Conservation (phyloP, 148 eudicot species). For the Rhododendron vialii region DNA sequence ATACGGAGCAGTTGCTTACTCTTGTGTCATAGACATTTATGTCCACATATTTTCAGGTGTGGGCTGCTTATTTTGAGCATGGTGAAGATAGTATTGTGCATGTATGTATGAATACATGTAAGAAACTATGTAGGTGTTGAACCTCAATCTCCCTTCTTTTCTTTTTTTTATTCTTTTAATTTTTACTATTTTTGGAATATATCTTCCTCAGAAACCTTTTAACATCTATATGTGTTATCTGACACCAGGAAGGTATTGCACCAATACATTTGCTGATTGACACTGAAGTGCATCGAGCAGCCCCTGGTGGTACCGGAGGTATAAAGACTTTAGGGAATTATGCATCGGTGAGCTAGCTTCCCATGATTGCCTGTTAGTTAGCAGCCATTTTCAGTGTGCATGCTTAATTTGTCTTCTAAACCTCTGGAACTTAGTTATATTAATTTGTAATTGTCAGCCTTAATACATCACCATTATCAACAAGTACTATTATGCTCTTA, state of each 20-base stretch:
- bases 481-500: not conserved
- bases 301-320: constrained; percentile 98
- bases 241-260: constrained; percentile 76
- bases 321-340: constrained; percentile 89
- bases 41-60: not conserved
- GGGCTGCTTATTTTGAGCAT: not conserved
- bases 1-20: not conserved
- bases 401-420: not conserved
- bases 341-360: constrained; percentile 64
- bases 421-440: not conserved
- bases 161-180: not conserved
- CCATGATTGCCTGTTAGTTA: not conserved
- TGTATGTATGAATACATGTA: not conserved
- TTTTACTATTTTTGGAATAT: not conserved
- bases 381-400: not conserved
- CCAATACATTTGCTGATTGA: constrained; percentile 87
- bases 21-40: not conserved
- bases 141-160: not conserved
- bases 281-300: constrained; percentile 91
- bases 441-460: not conserved
- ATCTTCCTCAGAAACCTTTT: not conserved
- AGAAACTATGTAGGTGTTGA: not conserved
- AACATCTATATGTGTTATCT: constrained; percentile 1
- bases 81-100: not conserved
- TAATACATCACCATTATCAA: not conserved